Percentiles rank a stretch among this genome's conserved stretches.
These are phyloP conservation scores for Arthrobotrys sphaeroides DNA, from an alignment of 2,329 filamentous ascomycete species.

Conservation along the genomic window DNA sequence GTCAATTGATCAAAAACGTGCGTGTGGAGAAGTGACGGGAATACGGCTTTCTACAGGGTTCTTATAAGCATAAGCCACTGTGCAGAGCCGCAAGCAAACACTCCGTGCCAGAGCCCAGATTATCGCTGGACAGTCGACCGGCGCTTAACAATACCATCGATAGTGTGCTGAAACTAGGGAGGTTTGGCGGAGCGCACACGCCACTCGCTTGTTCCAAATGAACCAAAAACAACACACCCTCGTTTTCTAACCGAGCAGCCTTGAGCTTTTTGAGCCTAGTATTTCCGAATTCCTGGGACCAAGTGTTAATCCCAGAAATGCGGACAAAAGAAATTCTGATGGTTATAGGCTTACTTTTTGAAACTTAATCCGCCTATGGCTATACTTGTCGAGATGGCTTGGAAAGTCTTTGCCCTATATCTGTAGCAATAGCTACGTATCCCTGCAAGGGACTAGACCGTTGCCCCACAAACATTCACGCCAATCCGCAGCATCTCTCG, in stretches of 20 bases:
- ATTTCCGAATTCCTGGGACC: neutral
- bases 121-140: neutral
- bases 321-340: neutral
- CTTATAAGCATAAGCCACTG: neutral
- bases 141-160: neutral
- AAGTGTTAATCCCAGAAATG: neutral
- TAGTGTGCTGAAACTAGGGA: neutral
- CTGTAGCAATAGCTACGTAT: neutral
- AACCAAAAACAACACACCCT: constrained; percentile 2
- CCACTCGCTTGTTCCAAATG: neutral
- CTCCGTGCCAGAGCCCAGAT: neutral
- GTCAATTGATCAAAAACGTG: neutral
- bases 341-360: neutral
- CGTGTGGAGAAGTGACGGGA: neutral
- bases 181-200: constrained; percentile 1
- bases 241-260: constrained; percentile 10
- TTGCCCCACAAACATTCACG: neutral
- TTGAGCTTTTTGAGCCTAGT: neutral
- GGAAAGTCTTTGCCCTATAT: neutral
- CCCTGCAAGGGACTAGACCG: neutral
- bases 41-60: neutral
- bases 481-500: neutral
- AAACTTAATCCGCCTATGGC: constrained; percentile 3
- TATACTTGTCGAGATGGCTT: neutral
- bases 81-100: neutral